These are phyloP conservation scores for Bjerkandera adusta DNA, from an alignment of 1,284 basidiomycete species.

Conservation along the genomic window DNA sequence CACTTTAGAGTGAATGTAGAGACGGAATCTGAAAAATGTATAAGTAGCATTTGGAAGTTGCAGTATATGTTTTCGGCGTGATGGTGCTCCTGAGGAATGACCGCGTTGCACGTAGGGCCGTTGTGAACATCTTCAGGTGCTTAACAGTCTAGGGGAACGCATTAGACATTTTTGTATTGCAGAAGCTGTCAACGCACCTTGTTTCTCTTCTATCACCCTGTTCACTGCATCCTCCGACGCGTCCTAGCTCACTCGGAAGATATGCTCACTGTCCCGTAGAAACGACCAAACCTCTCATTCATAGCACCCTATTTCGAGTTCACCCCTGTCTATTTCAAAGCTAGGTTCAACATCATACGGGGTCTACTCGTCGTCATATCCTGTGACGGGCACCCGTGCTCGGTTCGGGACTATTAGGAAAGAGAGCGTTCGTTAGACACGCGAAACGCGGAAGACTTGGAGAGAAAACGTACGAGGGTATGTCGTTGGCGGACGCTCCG, in stretches of 20 bases:
- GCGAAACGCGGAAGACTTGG: not conserved
- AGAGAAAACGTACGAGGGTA: constrained; percentile 74
- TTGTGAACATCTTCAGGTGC: too few species aligned
- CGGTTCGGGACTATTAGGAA: constrained; percentile 44
- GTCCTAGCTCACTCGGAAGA: too few species aligned
- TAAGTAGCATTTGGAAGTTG: too few species aligned
- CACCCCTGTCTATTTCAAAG: not conserved
- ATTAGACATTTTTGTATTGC: not conserved
- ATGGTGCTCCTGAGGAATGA: too few species aligned
- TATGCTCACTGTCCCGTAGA: too few species aligned
- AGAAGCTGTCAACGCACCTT: not conserved
- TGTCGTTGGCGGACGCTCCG: constrained; percentile 77
- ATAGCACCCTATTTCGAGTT: too few species aligned
- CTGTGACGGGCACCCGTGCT: constrained; percentile 44
- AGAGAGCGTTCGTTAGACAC: not conserved
- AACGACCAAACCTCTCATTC: too few species aligned
- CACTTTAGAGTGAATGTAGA: constrained; percentile 50
- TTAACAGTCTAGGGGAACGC: too few species aligned
- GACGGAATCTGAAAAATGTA: not conserved
- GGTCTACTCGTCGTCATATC: constrained; percentile 45
- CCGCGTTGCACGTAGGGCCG: too few species aligned
- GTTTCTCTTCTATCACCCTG: not conserved
- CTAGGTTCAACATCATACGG: not conserved
- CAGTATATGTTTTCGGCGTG: too few species aligned
- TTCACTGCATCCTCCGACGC: too few species aligned